Percentiles rank a stretch among this genome's conserved stretches.
Conservation (phyloP, 2,329 filamentous ascomycete genomes). For the Stemphylium beticola region DNA sequence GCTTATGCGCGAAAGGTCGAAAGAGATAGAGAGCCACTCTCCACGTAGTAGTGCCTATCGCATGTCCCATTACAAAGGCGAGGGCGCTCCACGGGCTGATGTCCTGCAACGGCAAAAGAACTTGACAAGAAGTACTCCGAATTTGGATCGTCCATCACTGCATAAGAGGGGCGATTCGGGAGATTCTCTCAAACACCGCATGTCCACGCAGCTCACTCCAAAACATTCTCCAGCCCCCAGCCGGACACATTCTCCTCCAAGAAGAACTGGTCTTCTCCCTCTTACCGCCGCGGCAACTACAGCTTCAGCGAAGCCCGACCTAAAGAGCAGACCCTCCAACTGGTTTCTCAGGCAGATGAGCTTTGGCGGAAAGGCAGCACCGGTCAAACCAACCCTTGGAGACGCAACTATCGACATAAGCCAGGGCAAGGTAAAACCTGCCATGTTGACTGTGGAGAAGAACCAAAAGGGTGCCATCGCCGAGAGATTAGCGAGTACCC, state of each 20-base stretch:
- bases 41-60: slow-evolving; percentile 25
- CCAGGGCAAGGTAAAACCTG: slow-evolving; percentile 41
- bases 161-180: slow-evolving; percentile 35
- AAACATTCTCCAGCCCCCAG: slow-evolving; percentile 39
- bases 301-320: slow-evolving; percentile 18
- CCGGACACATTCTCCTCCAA: slow-evolving; percentile 39
- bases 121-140: slow-evolving; percentile 15
- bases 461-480: slow-evolving; percentile 47
- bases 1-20: slow-evolving; percentile 28
- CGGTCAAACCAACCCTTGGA: slow-evolving; percentile 38
- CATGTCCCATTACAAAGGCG: slow-evolving; percentile 14
- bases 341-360: slow-evolving; percentile 50
- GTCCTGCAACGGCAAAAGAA: slow-evolving; percentile 38
- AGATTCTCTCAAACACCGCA: slow-evolving; percentile 28
- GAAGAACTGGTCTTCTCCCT: slow-evolving; percentile 25
- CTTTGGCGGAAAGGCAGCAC: slow-evolving; percentile 42
- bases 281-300: slow-evolving; percentile 7
- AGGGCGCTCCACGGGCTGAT: slow-evolving; percentile 38
- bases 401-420: slow-evolving; percentile 43
- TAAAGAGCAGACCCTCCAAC: slow-evolving; percentile 32
- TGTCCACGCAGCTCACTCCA: slow-evolving; percentile 27
- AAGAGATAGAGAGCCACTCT: slow-evolving; percentile 27
- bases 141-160: slow-evolving; percentile 18
- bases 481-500: slow-evolving; percentile 45
- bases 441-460: slow-evolving; percentile 43